Evolutionary conservation across 2,329 filamentous ascomycete species (phyloP).

Genomic region (Fusarium clavum): DNA sequence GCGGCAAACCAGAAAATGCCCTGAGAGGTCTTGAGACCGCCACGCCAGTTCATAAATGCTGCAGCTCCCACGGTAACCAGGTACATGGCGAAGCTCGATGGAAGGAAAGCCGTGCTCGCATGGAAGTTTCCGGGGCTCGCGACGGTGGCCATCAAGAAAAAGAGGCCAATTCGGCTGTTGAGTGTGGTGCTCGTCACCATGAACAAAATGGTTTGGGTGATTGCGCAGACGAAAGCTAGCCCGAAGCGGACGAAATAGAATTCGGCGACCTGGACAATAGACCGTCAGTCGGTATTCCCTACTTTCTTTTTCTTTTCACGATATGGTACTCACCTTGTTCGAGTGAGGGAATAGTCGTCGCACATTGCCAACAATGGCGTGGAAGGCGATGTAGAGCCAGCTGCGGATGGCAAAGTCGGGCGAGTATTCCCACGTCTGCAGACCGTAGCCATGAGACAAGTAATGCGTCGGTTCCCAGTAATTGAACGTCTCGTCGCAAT

Average conservation of each 20-base stretch:
- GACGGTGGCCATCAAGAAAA: constrained; percentile 82
- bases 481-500: constrained; percentile 99
- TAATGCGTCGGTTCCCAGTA: constrained; percentile 99
- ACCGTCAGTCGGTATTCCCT: too few species aligned
- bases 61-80: constrained; percentile 86
- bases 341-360: constrained; percentile 72
- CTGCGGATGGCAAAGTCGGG: constrained; percentile 94
- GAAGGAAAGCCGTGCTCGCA: constrained; percentile 85
- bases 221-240: constrained; percentile 80
- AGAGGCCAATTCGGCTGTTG: constrained; percentile 84
- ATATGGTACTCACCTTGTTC: constrained; percentile 57
- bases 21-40: constrained; percentile 80
- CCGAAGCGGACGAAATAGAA: constrained; percentile 88
- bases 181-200: constrained; percentile 79
- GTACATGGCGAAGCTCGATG: constrained; percentile 98
- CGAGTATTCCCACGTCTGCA: constrained; percentile 99
- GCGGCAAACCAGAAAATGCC: constrained; percentile 93
- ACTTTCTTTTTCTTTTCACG: too few species aligned
- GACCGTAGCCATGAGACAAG: constrained; percentile 88
- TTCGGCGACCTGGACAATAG: constrained; percentile 62
- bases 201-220: constrained; percentile 86
- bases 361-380: constrained; percentile 77
- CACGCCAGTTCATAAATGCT: constrained; percentile 90
- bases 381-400: constrained; percentile 88
- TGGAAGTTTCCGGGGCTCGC: constrained; percentile 94